Percentiles rank a stretch among this genome's conserved stretches.
Evolutionary conservation across 768 basidiomycete genomes (phyloP).

Genomic region (Lenzites betulinus): DNA sequence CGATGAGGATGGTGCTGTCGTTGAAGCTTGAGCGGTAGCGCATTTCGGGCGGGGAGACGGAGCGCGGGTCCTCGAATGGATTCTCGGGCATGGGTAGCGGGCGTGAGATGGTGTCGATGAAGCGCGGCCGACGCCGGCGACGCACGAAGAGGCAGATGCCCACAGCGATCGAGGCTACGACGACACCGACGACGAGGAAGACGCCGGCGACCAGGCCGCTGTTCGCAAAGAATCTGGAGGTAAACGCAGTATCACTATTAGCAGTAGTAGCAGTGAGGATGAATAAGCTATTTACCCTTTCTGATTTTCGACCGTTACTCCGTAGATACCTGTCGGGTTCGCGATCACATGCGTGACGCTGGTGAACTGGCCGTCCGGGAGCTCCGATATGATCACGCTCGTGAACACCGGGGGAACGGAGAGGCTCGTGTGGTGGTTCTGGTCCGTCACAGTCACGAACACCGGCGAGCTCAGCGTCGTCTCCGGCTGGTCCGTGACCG

Average conservation of each 20-base stretch:
- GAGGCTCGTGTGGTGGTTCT: slow-evolving; percentile 40
- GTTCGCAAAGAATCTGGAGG: slow-evolving; percentile 57
- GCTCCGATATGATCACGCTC: slow-evolving; percentile 46
- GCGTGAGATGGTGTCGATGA: slow-evolving; percentile 25
- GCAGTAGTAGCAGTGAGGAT: not conserved
- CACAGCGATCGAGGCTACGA: slow-evolving; percentile 47
- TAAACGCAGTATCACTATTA: not conserved
- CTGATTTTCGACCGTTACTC: slow-evolving; percentile 22
- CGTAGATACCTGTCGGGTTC: slow-evolving; percentile 44
- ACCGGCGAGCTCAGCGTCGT: slow-evolving; percentile 49
- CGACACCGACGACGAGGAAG: slow-evolving; percentile 69
- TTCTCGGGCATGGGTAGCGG: slow-evolving; percentile 28
- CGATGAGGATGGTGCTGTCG: slow-evolving; percentile 14
- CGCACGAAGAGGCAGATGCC: slow-evolving; percentile 43
- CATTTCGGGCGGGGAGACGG: slow-evolving; percentile 24
- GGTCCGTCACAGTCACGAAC: slow-evolving; percentile 42
- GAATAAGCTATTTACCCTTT: slow-evolving; percentile 25
- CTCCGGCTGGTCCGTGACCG: slow-evolving; percentile 42
- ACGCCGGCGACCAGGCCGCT: slow-evolving; percentile 70
- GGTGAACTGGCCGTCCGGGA: slow-evolving; percentile 44
- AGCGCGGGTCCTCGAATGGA: slow-evolving; percentile 41
- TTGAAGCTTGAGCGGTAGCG: slow-evolving; percentile 19
- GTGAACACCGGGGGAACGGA: slow-evolving; percentile 51
- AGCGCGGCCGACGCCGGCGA: slow-evolving; percentile 38
- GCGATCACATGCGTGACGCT: slow-evolving; percentile 57